Percentiles rank a stretch among this genome's conserved stretches.
Evolutionary conservation across 78 protist genomes (phyloP).

Genomic region (Creolimax fragrantissima): DNA sequence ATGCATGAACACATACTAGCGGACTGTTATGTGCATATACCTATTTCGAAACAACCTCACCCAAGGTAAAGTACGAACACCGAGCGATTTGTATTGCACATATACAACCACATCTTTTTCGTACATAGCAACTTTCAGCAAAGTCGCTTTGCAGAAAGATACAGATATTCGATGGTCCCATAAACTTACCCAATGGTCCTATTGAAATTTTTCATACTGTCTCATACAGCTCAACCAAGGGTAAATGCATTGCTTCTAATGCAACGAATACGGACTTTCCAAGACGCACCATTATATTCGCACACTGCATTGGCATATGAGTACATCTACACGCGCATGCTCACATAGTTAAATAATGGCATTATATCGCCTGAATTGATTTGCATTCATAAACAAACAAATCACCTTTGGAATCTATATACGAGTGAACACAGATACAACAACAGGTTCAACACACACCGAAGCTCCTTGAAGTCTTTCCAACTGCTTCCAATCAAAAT

Average conservation of each 20-base stretch:
- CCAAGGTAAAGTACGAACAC: too few species aligned
- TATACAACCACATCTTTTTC: too few species aligned
- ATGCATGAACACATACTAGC: too few species aligned
- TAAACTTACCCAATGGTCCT: too few species aligned
- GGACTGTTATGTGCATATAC: too few species aligned
- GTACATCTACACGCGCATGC: neutral
- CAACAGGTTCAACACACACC: neutral
- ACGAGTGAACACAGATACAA: neutral
- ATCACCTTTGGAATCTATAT: neutral
- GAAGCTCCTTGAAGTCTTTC: neutral
- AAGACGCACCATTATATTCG: neutral
- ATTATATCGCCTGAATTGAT: neutral
- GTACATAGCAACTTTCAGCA: neutral
- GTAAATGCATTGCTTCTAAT: too few species aligned
- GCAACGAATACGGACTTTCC: neutral
- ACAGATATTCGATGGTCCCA: too few species aligned
- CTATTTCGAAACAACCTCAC: too few species aligned
- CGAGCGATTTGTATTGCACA: too few species aligned
- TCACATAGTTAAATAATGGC: neutral
- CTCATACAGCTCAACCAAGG: too few species aligned
- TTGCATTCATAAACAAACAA: neutral
- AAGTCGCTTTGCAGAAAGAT: neutral
- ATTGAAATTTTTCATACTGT: too few species aligned
- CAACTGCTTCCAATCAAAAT: neutral
- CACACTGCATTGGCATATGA: neutral